Evolutionary conservation across 129 eudicot species (phyloP), one percentile per base, ranked within the genome.

Genomic region (Logfia minima): DNA sequence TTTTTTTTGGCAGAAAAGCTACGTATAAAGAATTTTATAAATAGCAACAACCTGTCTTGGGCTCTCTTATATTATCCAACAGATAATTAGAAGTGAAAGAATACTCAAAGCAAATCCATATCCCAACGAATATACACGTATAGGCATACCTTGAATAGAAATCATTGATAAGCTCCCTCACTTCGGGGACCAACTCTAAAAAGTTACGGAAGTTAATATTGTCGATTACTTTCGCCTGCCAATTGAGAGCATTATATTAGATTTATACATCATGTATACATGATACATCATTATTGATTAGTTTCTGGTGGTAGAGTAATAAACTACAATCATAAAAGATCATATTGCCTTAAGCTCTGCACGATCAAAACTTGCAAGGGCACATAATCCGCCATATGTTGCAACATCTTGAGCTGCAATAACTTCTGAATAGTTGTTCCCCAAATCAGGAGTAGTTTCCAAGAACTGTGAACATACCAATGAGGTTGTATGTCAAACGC

Each of bases 341-440:
- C 51, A 77, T 52, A 43, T 83, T 89, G 81, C 99, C 99, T 94
- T 94, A 17, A 94, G 93, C 77, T 94, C 99, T 34, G 97, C 84
- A 24, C 99, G 91, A 70, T 94, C 99, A 85, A 91, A 94, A 82
- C 92, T 94, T 77, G 99, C 99, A 81, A 91, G 97, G 23, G 99
- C 99, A 78, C 99, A 94, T 19, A 94, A 89, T 70, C 93, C 97
- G 72, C 99, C 99, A 86, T 94, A 94, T 37, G 99, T 94, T 18
- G 99, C 99, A 84, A 94, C 88, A 85, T 94, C 99, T 88, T 94
- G 99, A 72, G 93, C 89, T 48, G 97, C 99, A 89, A 94, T 91
- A 65, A 94, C 93, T 86, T 91, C 99, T 0, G 90, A 84, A 80
- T 87, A 94, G 83, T 79, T 84, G 86, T 89, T 94, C 43, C 93